A percentile compares a stretch with the other conserved stretches of the same genome.
phyloP scores from a whole-genome alignment of 192 early-diverging fungal genomes.

The Entophlyctis helioformis region DNA sequence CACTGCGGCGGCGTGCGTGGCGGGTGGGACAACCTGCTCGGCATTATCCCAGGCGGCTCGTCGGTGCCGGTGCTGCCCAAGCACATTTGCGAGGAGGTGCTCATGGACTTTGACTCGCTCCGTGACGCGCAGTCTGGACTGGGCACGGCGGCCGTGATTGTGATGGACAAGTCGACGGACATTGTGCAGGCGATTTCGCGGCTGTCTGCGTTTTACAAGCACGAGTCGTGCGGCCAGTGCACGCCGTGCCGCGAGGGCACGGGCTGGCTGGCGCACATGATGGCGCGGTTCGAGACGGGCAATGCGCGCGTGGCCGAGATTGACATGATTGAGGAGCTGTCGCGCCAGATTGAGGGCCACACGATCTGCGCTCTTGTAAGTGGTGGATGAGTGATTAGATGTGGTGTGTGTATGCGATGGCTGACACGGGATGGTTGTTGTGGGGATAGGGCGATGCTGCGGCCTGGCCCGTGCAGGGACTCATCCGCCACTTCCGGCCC shows the following conservation, averaged over 20 bases:
- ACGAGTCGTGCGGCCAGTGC: conserved; percentile 98
- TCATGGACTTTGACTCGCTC: conserved; percentile 99
- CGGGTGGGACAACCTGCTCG: conserved; percentile 97
- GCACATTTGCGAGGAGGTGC: conserved; percentile 72
- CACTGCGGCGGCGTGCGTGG: conserved; percentile 95
- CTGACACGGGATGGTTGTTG: background rate
- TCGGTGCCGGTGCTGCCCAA: conserved; percentile 86
- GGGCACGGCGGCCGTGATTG: conserved; percentile 94
- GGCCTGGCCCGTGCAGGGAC: conserved; percentile 93
- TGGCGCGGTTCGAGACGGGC: conserved; percentile 87
- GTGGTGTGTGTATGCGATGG: no score
- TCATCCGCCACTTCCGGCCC: conserved; percentile 88
- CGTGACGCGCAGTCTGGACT: conserved; percentile 86
- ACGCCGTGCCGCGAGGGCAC: conserved; percentile 98
- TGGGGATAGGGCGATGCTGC: conserved; percentile 76
- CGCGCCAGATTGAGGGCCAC: conserved; percentile 96
- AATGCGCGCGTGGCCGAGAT: conserved; percentile 74
- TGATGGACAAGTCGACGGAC: conserved; percentile 98
- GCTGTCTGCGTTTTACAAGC: conserved; percentile 87
- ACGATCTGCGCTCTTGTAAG: conserved; percentile 93
- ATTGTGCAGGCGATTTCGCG: conserved; percentile 88
- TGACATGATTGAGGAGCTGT: conserved; percentile 91
- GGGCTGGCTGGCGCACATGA: conserved; percentile 90
- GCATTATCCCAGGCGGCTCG: conserved; percentile 93
- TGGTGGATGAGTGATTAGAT: background rate